A percentile compares a stretch with the other conserved stretches of the same genome.
phyloP scores from a whole-genome alignment of 2,329 filamentous ascomycete genomes.

The Cladophialophora psammophila region DNA sequence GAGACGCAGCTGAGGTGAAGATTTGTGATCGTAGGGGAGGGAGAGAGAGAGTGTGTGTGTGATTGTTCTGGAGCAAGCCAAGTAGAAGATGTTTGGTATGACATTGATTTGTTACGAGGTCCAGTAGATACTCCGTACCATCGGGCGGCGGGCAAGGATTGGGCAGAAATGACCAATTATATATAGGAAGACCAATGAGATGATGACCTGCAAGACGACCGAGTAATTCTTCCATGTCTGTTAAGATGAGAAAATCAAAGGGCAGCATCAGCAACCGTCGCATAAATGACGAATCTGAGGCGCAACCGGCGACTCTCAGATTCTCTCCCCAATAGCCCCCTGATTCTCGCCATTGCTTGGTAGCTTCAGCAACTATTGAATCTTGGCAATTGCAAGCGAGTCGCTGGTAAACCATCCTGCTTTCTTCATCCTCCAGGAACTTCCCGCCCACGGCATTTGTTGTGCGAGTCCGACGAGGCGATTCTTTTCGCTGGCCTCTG shows the following conservation, averaged over 20 bases:
- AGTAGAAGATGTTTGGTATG: background rate
- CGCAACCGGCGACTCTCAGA: constrained; percentile 8
- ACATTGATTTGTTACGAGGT: background rate
- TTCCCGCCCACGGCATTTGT: too few species aligned
- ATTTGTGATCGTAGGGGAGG: background rate
- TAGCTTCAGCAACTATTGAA: constrained; percentile 27
- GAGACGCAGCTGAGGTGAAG: constrained; percentile 25
- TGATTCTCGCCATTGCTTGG: constrained; percentile 5
- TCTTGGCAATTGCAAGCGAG: constrained; percentile 27
- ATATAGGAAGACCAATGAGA: constrained; percentile 13
- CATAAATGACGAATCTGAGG: constrained; percentile 3
- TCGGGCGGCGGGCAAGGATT: background rate
- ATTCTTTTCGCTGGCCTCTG: too few species aligned
- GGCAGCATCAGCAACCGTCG: background rate
- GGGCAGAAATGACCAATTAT: constrained; percentile 10
- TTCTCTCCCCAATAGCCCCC: background rate
- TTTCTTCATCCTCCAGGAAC: background rate
- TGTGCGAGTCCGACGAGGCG: too few species aligned
- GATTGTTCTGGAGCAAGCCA: background rate
- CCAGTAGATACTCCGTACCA: background rate
- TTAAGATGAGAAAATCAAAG: background rate
- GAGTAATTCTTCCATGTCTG: background rate
- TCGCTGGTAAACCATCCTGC: constrained; percentile 1
- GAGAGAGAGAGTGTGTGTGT: background rate
- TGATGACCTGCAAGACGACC: background rate